These are phyloP conservation scores for Mortierella sp. DNA, from an alignment of 371 early-diverging fungal genomes.

Conservation along the genomic window DNA sequence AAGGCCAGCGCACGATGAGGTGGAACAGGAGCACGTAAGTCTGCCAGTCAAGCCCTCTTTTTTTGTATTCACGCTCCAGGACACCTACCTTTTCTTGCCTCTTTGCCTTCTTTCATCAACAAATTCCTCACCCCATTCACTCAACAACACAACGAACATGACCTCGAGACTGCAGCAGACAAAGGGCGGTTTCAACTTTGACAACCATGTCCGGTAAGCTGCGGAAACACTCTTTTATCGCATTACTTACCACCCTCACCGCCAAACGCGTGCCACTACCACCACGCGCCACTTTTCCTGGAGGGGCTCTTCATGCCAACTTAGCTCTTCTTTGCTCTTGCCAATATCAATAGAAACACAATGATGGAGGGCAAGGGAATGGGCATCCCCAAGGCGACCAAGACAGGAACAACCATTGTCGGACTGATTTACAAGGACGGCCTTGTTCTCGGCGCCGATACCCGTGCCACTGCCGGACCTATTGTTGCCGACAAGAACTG, in stretches of 20 bases:
- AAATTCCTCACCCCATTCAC: neutral
- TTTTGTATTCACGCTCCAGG: no score
- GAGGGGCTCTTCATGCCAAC: neutral
- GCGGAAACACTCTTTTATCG: neutral
- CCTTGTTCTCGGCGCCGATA: slow-evolving; percentile 99
- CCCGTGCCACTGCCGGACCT: slow-evolving; percentile 98
- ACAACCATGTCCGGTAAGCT: slow-evolving; percentile 83
- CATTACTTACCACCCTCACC: neutral
- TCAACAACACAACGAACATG: slow-evolving; percentile 26
- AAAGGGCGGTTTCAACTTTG: slow-evolving; percentile 88
- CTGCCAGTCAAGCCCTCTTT: neutral
- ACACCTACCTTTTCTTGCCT: neutral
- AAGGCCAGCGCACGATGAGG: neutral
- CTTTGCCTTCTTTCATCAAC: neutral
- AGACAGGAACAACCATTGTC: slow-evolving; percentile 99
- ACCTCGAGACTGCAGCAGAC: slow-evolving; percentile 54
- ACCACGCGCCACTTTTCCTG: slow-evolving; percentile 21
- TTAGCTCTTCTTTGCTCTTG: neutral
- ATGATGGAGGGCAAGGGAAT: slow-evolving; percentile 84
- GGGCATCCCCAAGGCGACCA: slow-evolving; percentile 89
- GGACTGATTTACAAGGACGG: slow-evolving; percentile 97
- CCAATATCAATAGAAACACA: slow-evolving; percentile 71
- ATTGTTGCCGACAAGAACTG: slow-evolving; percentile 99
- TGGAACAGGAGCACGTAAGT: slow-evolving; percentile 6
- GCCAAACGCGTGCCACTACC: neutral